Conservation (phyloP, 2,329 filamentous ascomycete genomes). For the Ilyonectria destructans region DNA sequence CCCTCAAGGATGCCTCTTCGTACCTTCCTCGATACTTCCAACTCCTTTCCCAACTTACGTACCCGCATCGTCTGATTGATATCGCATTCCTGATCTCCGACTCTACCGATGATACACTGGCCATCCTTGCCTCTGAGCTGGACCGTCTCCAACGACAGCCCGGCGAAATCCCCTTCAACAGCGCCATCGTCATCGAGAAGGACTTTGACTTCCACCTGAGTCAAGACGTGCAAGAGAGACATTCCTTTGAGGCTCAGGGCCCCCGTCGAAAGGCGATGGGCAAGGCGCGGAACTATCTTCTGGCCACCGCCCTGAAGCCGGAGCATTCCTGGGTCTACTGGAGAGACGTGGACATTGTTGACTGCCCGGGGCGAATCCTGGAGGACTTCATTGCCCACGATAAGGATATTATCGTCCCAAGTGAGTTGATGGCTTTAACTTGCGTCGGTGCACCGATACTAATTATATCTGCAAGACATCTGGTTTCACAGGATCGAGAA, state of each 20-base stretch:
- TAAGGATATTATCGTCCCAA: slow-evolving; percentile 93
- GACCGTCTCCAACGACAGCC: slow-evolving; percentile 88
- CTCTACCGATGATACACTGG: slow-evolving; percentile 90
- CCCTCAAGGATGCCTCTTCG: slow-evolving; percentile 88
- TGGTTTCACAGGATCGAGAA: slow-evolving; percentile 96
- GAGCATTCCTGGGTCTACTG: slow-evolving; percentile 99
- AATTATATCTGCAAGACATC: slow-evolving; percentile 75
- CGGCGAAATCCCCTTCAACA: slow-evolving; percentile 88
- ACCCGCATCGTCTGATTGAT: slow-evolving; percentile 96
- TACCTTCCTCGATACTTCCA: slow-evolving; percentile 95
- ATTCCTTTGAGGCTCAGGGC: slow-evolving; percentile 89
- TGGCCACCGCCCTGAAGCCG: slow-evolving; percentile 87
- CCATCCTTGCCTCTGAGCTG: slow-evolving; percentile 87
- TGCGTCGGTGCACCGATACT: slow-evolving; percentile 39
- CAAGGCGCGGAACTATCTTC: slow-evolving; percentile 91
- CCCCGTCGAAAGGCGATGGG: slow-evolving; percentile 93
- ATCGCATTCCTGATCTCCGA: slow-evolving; percentile 95
- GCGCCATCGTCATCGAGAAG: slow-evolving; percentile 89
- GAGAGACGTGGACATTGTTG: slow-evolving; percentile 96
- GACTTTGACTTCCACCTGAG: slow-evolving; percentile 85
- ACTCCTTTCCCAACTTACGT: slow-evolving; percentile 89
- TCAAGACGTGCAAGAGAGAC: slow-evolving; percentile 86
- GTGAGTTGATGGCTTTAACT: slow-evolving; percentile 68
- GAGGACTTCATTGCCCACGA: slow-evolving; percentile 98
- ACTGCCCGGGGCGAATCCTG: slow-evolving; percentile 88